Base-by-base conservation (phyloP, 2,329 filamentous ascomycete genomes). In the Penicillium sp. region DNA sequence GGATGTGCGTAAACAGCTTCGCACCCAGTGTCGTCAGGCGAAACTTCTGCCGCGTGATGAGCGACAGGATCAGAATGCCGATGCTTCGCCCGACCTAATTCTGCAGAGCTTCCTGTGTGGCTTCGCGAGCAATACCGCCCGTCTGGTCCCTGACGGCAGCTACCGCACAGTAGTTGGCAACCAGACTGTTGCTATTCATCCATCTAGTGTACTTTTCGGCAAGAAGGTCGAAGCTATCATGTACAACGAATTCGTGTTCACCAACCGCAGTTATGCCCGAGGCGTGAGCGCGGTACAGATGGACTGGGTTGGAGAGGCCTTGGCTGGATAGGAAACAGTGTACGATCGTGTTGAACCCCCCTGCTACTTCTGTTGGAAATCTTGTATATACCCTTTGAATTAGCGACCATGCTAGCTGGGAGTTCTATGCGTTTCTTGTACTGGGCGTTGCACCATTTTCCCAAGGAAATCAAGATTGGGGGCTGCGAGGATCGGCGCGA, bases 171-270 rank as follows among this genome's bases (percentile, higher is more conserved):
- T 82, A 16, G 66, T 77, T 6, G 78, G 78, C 2, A 80, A 80
- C 47, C 79, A 83, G 59, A 73, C 71, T 0, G 78, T 84, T 1
- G 73, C 78, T 1, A 81, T 84, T 26, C 80, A 83, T 42, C 79
- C 79, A 1, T 76, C 74, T 6, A 81, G 77, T 44, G 77, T 79
- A 10, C 59, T 83, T 5, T 80, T 78, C 53, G 77, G 78, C 14
- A 75, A 74, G 54, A 78, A 77, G 48, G 69, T 79, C 4, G 79
- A 81, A 60, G 80, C 77, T 2, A 79, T 84, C 37, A 69, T 83
- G 58, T 84, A 81, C 53, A 80, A 77, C 43, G 80, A 83, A 58
- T 82, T 80, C 59, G 78, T 83, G 2, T 84, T 79, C 54, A 84
- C 80, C 14, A 81, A 75, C 29, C 77, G 77, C 50, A 77, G 77